A percentile compares a stretch with the other conserved stretches of the same genome.
Evolutionary conservation across 1,284 basidiomycete genomes (phyloP).

Genomic region (Trametes polyzona): DNA sequence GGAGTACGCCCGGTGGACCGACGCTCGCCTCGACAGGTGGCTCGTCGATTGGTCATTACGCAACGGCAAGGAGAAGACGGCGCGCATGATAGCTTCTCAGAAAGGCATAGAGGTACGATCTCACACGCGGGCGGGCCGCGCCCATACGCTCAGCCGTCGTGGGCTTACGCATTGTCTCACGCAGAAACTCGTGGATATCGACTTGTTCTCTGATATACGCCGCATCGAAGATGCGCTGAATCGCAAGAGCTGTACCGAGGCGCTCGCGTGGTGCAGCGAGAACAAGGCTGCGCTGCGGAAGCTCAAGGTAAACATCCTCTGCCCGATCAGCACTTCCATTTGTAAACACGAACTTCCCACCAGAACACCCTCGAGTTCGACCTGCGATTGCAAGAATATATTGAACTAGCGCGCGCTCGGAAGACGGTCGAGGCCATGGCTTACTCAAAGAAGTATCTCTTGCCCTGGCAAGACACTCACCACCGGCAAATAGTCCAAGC

Average conservation of each 20-base stretch:
- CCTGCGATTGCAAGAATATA: slow-evolving; percentile 93
- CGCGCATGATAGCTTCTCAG: slow-evolving; percentile 69
- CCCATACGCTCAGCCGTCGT: neutral
- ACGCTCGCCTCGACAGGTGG: slow-evolving; percentile 85
- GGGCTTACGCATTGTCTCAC: neutral
- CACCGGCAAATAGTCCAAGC: slow-evolving; percentile 77
- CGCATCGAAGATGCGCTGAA: slow-evolving; percentile 84
- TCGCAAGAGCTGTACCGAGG: slow-evolving; percentile 81
- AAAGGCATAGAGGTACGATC: slow-evolving; percentile 69
- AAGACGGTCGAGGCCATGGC: slow-evolving; percentile 79
- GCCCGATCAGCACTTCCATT: neutral
- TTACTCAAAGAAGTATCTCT: slow-evolving; percentile 84
- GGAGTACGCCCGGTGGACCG: slow-evolving; percentile 76
- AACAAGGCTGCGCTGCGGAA: slow-evolving; percentile 93
- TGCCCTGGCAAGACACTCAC: slow-evolving; percentile 84
- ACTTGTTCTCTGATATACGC: slow-evolving; percentile 87
- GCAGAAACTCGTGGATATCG: slow-evolving; percentile 86
- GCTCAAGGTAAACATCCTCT: slow-evolving; percentile 65
- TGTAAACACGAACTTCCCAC: slow-evolving; percentile 9
- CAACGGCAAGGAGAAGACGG: slow-evolving; percentile 71
- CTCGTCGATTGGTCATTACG: slow-evolving; percentile 91
- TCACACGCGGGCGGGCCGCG: neutral
- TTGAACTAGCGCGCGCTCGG: slow-evolving; percentile 82
- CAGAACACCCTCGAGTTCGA: slow-evolving; percentile 96
- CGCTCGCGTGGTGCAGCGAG: slow-evolving; percentile 95